Conservation (phyloP, 1,284 basidiomycete genomes). For the Vanrija sp. region DNA sequence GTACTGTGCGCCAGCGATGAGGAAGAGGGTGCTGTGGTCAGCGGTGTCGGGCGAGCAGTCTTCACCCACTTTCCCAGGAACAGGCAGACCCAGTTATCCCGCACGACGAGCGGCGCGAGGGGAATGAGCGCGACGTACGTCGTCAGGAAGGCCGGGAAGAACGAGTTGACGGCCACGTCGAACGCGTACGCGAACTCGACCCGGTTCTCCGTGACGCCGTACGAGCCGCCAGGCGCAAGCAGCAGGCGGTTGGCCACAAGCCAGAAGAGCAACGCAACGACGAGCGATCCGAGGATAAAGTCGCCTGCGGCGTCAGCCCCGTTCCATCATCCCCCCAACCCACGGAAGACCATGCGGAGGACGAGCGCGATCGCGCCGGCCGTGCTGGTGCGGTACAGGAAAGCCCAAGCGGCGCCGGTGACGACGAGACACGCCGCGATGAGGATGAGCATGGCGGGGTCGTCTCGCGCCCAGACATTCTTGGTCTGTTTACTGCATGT, state of each 20-base stretch:
- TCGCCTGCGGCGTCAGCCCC: constrained; percentile 51
- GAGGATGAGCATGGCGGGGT: constrained; percentile 85
- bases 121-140: constrained; percentile 81
- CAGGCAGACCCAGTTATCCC: constrained; percentile 83
- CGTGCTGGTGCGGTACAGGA: constrained; percentile 68
- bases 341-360: constrained; percentile 72
- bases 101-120: constrained; percentile 72
- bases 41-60: not conserved
- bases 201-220: constrained; percentile 63
- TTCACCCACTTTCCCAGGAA: constrained; percentile 70
- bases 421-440: constrained; percentile 67
- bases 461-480: constrained; percentile 94
- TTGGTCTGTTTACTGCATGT: constrained; percentile 73
- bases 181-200: constrained; percentile 92
- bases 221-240: constrained; percentile 60
- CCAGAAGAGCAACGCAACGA: constrained; percentile 76
- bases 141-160: constrained; percentile 86
- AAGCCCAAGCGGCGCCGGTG: constrained; percentile 73
- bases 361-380: constrained; percentile 61
- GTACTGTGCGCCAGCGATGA: constrained; percentile 79
- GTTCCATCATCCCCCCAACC: not conserved
- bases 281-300: constrained; percentile 69
- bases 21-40: constrained; percentile 62
- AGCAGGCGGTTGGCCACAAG: constrained; percentile 70
- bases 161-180: constrained; percentile 90